Percentiles rank a stretch among this genome's conserved stretches.
Conservation (phyloP, 441 rosid species). For the Manihot esculenta region DNA sequence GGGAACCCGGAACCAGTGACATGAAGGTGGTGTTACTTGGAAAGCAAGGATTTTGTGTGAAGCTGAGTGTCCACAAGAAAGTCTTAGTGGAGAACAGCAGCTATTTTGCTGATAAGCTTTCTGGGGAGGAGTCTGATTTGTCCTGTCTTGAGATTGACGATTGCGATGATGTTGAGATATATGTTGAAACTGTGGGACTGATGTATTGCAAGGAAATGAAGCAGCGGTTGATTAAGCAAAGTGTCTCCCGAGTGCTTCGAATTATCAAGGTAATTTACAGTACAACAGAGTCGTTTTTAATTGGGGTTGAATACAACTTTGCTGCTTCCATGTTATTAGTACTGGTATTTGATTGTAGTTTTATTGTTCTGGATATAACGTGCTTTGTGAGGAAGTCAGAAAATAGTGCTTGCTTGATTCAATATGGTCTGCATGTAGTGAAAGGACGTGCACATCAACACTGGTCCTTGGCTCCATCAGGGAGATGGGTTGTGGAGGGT, state of each 20-base stretch:
- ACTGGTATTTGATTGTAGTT: background rate
- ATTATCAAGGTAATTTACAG: conserved; percentile 70
- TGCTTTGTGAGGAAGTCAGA: background rate
- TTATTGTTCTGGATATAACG: background rate
- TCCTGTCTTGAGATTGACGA: conserved; percentile 77
- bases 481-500: background rate
- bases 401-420: background rate
- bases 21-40: conserved; percentile 80
- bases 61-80: conserved; percentile 79
- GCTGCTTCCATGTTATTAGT: background rate
- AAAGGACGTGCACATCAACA: background rate
- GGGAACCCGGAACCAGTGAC: conserved; percentile 84
- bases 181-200: conserved; percentile 87
- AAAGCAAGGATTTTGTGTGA: conserved; percentile 93
- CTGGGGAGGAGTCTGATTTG: conserved; percentile 49
- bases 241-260: conserved; percentile 81
- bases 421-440: background rate
- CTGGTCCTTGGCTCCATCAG: background rate
- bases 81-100: conserved; percentile 67
- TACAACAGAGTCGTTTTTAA: conserved; percentile 8
- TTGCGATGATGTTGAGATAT: conserved; percentile 84
- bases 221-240: conserved; percentile 89
- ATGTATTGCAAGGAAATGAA: conserved; percentile 96
- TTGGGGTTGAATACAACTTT: conserved; percentile 16
- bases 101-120: conserved; percentile 66